A percentile compares a stretch with the other conserved stretches of the same genome.
Conservation (phyloP, 208 protist species). For the Leishmania braziliensis region DNA sequence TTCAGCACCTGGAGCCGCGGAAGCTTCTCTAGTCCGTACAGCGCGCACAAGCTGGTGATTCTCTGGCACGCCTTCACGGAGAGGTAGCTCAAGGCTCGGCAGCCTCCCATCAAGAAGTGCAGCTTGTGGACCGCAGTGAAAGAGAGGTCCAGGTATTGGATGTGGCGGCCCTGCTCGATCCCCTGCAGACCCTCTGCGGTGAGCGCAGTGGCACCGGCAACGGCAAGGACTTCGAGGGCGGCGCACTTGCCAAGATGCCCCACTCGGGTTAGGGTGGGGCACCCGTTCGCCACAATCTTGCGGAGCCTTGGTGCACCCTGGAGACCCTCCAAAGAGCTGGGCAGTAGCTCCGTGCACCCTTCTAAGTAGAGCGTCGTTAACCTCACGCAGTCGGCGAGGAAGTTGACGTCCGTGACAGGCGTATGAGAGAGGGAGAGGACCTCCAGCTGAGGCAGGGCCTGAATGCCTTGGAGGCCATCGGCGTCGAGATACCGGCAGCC, state of each 20-base stretch:
- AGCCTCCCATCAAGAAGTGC: conserved; percentile 34
- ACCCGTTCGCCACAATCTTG: conserved; percentile 42
- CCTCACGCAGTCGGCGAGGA: conserved; percentile 39
- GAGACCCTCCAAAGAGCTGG: conserved; percentile 39
- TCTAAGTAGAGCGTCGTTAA: conserved; percentile 54
- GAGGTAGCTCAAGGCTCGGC: conserved; percentile 33
- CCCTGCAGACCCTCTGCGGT: conserved; percentile 35
- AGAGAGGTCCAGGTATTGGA: conserved; percentile 52
- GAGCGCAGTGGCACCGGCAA: conserved; percentile 34
- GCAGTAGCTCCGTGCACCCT: conserved; percentile 40
- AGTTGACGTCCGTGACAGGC: conserved; percentile 45
- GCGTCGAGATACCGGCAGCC: conserved; percentile 61
- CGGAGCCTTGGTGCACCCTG: conserved; percentile 35
- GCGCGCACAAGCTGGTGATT: conserved; percentile 23
- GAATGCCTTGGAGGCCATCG: conserved; percentile 55
- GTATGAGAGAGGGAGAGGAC: conserved; percentile 58
- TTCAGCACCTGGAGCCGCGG: conserved; percentile 39
- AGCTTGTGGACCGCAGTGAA: conserved; percentile 40
- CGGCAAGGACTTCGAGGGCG: conserved; percentile 39
- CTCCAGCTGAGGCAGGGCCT: conserved; percentile 46
- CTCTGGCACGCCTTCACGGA: conserved; percentile 34
- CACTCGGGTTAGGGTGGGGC: conserved; percentile 29
- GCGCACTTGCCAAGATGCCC: conserved; percentile 36
- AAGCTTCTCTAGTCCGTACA: conserved; percentile 44
- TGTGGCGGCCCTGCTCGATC: conserved; percentile 32